These are phyloP conservation scores for Bertia moriformis DNA, from an alignment of 2,329 filamentous ascomycete species.

Conservation along the genomic window DNA sequence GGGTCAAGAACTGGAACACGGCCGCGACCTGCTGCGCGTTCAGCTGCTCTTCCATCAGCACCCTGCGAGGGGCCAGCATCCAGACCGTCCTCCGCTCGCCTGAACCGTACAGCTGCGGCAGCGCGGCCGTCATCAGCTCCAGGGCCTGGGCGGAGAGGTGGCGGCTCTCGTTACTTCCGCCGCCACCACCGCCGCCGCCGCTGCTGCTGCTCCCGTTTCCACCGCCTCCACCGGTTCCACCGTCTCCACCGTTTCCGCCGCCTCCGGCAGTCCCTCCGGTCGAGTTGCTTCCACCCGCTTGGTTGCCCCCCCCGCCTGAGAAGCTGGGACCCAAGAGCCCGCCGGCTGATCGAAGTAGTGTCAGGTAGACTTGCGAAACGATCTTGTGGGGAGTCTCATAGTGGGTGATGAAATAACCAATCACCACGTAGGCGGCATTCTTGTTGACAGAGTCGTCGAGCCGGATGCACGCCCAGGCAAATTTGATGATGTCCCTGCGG, in stretches of 20 bases:
- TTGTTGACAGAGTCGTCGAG: slow-evolving; percentile 99
- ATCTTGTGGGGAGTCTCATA: slow-evolving; percentile 96
- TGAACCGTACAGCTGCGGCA: slow-evolving; percentile 68
- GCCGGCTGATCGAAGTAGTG: no score
- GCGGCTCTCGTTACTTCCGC: slow-evolving; percentile 92
- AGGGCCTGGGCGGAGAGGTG: slow-evolving; percentile 84
- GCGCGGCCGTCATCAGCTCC: slow-evolving; percentile 80
- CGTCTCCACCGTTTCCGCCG: no score
- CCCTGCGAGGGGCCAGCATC: slow-evolving; percentile 78
- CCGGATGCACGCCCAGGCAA: slow-evolving; percentile 94
- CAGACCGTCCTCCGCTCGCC: slow-evolving; percentile 68
- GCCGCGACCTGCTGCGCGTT: slow-evolving; percentile 91
- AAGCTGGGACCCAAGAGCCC: no score
- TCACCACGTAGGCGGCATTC: slow-evolving; percentile 90
- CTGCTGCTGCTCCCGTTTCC: no score
- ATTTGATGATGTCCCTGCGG: slow-evolving; percentile 96
- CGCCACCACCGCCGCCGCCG: no score
- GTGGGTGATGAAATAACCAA: slow-evolving; percentile 92
- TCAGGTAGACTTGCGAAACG: slow-evolving; percentile 84
- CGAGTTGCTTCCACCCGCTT: no score
- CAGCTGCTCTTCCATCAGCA: slow-evolving; percentile 83
- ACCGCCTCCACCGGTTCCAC: no score
- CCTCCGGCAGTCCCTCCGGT: no score
- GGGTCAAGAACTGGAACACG: slow-evolving; percentile 92
- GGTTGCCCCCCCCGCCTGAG: no score